phyloP scores from a whole-genome alignment of 2,329 filamentous ascomycete genomes.

The Shiraia sp. region DNA sequence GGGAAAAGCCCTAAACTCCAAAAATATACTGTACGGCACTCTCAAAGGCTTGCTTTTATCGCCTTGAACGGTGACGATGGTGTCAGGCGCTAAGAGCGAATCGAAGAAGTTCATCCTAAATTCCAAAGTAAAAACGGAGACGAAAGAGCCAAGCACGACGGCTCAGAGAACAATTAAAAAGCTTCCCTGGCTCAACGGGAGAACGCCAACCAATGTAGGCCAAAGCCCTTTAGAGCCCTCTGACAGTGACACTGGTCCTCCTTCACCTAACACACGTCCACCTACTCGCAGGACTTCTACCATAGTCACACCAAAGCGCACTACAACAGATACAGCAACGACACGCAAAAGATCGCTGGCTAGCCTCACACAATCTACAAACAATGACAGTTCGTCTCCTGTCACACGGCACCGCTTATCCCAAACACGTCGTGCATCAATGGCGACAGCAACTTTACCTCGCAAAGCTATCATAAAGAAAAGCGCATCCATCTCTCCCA shows the following conservation, averaged over 20 bases:
- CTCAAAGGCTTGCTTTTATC: no score
- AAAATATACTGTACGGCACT: no score
- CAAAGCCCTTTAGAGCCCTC: constrained; percentile 2
- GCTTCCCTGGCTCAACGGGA: constrained; percentile 39
- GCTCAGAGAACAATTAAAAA: constrained; percentile 17
- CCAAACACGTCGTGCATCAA: constrained; percentile 12
- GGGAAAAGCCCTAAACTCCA: no score
- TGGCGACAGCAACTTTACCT: no score
- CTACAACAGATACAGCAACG: constrained; percentile 1
- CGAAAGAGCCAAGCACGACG: neutral
- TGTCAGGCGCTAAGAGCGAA: no score
- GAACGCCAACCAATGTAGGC: constrained; percentile 9
- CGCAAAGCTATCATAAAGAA: no score
- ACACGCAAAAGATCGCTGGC: constrained; percentile 10
- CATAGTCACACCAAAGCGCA: constrained; percentile 1
- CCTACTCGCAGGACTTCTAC: constrained; percentile 6
- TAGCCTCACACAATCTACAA: constrained; percentile 6
- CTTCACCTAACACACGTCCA: constrained; percentile 8
- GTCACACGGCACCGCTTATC: constrained; percentile 18
- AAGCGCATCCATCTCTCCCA: no score
- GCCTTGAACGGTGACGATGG: no score
- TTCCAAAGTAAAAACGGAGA: neutral
- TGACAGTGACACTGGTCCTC: constrained; percentile 1
- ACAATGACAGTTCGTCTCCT: constrained; percentile 19
- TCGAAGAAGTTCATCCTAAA: no score